Conservation (phyloP, 768 basidiomycete species). For the Lyophyllum atratum region DNA sequence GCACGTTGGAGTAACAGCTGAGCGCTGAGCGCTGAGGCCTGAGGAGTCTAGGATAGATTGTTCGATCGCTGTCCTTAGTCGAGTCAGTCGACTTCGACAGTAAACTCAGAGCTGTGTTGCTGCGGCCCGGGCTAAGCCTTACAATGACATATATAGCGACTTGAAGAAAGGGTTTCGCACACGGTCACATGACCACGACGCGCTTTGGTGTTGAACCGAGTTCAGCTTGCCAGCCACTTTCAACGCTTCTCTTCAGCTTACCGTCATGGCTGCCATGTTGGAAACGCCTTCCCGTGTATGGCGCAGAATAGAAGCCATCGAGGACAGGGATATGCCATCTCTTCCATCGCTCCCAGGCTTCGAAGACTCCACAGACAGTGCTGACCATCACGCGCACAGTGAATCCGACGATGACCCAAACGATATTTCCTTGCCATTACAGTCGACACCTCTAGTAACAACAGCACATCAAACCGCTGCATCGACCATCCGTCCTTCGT, state of each 20-base stretch:
- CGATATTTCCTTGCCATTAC: constrained; percentile 51
- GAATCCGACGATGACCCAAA: constrained; percentile 41
- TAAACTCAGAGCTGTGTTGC: too few relatives aligned
- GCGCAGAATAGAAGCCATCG: constrained; percentile 79
- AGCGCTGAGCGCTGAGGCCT: too few relatives aligned
- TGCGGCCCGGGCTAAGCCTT: too few relatives aligned
- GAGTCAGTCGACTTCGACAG: too few relatives aligned
- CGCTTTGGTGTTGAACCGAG: constrained; percentile 12
- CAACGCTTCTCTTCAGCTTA: not conserved
- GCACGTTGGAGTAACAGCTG: too few relatives aligned
- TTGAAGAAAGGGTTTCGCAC: constrained; percentile 7
- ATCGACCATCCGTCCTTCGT: constrained; percentile 48
- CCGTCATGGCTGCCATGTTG: constrained; percentile 50
- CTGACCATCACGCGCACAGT: constrained; percentile 25
- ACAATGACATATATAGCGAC: too few relatives aligned
- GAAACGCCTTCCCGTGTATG: constrained; percentile 87
- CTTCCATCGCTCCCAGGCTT: constrained; percentile 75
- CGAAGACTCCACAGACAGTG: constrained; percentile 61
- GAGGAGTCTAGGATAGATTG: too few relatives aligned
- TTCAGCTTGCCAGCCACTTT: not conserved
- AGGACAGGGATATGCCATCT: constrained; percentile 78
- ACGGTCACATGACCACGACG: constrained; percentile 26
- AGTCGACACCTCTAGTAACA: constrained; percentile 62
- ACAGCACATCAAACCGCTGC: constrained; percentile 45
- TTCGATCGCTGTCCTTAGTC: too few relatives aligned